Evolutionary conservation across 257 asterid species (phyloP).

Genomic region (Salvia hispanica): DNA sequence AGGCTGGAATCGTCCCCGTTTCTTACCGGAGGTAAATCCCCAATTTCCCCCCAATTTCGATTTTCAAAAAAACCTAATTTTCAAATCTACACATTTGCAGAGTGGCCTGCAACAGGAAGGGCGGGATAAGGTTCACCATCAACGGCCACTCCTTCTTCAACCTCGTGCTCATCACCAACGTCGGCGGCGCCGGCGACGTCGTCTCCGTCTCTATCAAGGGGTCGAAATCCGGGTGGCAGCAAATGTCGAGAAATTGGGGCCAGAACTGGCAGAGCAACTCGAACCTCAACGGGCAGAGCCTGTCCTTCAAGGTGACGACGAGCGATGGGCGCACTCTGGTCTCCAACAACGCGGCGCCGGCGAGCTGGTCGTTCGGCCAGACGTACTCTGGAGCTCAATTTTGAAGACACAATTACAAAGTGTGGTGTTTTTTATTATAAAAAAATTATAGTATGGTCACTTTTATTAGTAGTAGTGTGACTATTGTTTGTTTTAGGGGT

Average conservation of each 20-base stretch:
- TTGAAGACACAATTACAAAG: neutral
- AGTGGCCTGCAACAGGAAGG: constrained; percentile 70
- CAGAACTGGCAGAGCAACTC: constrained; percentile 83
- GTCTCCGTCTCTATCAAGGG: constrained; percentile 71
- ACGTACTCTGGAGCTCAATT: constrained; percentile 75
- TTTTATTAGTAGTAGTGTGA: constrained; percentile 46
- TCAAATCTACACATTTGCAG: constrained; percentile 27
- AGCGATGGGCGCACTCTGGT: constrained; percentile 70
- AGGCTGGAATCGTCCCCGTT: constrained; percentile 85
- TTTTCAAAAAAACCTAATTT: neutral
- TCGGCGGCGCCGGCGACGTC: constrained; percentile 85
- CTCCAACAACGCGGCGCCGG: constrained; percentile 64
- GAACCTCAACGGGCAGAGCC: constrained; percentile 67
- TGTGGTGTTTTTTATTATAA: constrained; percentile 6
- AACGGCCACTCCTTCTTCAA: constrained; percentile 87
- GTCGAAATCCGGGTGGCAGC: constrained; percentile 70
- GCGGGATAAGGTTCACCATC: constrained; percentile 83
- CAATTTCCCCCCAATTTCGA: neutral
- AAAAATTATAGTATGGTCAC: constrained; percentile 34
- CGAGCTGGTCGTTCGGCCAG: constrained; percentile 81
- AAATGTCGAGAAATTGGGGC: constrained; percentile 87
- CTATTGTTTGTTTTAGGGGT: constrained; percentile 18
- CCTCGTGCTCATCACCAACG: constrained; percentile 75
- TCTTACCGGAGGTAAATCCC: constrained; percentile 58
- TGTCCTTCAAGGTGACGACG: constrained; percentile 72